Conservation (phyloP, 345 rosid species). For the Adansonia digitata region DNA sequence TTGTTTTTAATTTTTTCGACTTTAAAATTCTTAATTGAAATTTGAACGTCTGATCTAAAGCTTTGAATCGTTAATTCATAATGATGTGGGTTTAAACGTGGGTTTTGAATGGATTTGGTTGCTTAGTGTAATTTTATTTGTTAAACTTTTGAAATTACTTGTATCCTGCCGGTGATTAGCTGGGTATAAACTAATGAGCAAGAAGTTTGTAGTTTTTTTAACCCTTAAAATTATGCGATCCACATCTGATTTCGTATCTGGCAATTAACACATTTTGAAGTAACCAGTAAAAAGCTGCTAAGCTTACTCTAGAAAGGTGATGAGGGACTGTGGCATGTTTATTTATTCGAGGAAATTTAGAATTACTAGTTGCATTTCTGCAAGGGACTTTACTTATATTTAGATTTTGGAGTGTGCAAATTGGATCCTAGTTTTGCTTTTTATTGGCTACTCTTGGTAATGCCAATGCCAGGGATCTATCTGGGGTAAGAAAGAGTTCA, state of each 20-base stretch:
- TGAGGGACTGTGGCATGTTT: not conserved
- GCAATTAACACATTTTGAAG: not conserved
- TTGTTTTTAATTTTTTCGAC: not conserved
- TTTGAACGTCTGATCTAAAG: constrained; percentile 4
- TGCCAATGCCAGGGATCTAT: not conserved
- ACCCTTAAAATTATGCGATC: not conserved
- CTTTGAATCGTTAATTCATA: constrained; percentile 9
- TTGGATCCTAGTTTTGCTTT: not conserved
- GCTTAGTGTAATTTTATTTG: not conserved
- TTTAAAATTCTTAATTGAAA: not conserved
- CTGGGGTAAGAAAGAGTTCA: not conserved
- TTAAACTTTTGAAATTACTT: not conserved
- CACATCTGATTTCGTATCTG: not conserved
- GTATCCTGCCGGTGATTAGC: not conserved
- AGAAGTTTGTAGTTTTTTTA: not conserved
- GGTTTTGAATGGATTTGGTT: not conserved
- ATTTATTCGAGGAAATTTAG: not conserved
- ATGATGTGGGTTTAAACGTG: not conserved
- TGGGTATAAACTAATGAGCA: not conserved
- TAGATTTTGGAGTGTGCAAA: not conserved
- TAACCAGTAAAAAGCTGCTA: not conserved
- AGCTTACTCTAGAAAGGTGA: not conserved
- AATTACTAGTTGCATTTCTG: not conserved
- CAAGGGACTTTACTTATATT: not conserved
- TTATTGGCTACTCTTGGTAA: not conserved